A percentile compares a stretch with the other conserved stretches of the same genome.
Evolutionary conservation across 2,329 filamentous ascomycete species (phyloP).

Genomic region (Fusarium virguliforme): DNA sequence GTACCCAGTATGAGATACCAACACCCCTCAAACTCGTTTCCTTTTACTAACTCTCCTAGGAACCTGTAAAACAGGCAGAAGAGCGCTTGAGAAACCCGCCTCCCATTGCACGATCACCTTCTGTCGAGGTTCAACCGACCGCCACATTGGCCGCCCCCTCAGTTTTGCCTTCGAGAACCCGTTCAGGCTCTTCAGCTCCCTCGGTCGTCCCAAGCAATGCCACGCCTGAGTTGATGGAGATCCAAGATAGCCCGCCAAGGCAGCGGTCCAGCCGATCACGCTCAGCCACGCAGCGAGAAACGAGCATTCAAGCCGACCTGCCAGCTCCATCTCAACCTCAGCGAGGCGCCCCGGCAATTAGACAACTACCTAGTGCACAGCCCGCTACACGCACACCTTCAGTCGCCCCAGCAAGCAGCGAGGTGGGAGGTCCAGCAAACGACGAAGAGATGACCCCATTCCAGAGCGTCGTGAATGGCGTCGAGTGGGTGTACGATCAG

Average conservation of each 20-base stretch:
- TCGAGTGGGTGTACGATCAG: constrained; percentile 45
- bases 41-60: constrained; percentile 43
- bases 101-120: constrained; percentile 35
- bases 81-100: constrained; percentile 45
- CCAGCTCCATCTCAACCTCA: constrained; percentile 13
- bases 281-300: constrained; percentile 30
- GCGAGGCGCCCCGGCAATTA: constrained; percentile 14
- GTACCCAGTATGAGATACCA: constrained; percentile 57
- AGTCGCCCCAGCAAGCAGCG: constrained; percentile 15
- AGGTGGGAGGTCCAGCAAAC: neutral
- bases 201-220: constrained; percentile 28
- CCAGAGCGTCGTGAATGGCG: constrained; percentile 48
- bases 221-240: constrained; percentile 32
- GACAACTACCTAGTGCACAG: constrained; percentile 22
- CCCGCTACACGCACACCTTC: constrained; percentile 22
- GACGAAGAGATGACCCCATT: constrained; percentile 48
- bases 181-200: constrained; percentile 40
- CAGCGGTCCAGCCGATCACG: constrained; percentile 41
- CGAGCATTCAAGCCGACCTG: constrained; percentile 15
- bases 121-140: constrained; percentile 35
- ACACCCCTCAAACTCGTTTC: neutral
- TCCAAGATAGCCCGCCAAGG: constrained; percentile 24
- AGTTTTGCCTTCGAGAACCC: constrained; percentile 44
- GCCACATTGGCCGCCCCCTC: constrained; percentile 18
- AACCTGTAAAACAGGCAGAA: constrained; percentile 47